Evolutionary conservation across 2,329 filamentous ascomycete species (phyloP).

Genomic region (Fusarium beomiforme): DNA sequence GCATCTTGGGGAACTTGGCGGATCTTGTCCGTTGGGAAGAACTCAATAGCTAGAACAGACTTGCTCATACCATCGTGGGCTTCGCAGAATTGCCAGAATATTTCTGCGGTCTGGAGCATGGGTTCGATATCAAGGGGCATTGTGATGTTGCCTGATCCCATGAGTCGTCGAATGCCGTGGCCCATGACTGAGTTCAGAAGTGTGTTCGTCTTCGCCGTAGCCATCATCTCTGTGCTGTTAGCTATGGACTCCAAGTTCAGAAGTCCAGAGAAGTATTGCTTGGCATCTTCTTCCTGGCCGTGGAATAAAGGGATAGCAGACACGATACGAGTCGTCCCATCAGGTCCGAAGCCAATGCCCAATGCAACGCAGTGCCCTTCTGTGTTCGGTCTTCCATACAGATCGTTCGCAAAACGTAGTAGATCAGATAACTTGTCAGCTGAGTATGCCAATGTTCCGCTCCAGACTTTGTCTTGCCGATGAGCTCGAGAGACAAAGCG

Average conservation of each 20-base stretch:
- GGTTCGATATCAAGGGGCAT: constrained; percentile 50
- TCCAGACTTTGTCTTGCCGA: constrained; percentile 46
- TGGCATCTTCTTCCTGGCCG: constrained; percentile 26
- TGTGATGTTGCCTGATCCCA: constrained; percentile 39
- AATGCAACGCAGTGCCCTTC: constrained; percentile 40
- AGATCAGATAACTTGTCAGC: constrained; percentile 39
- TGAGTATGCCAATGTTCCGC: constrained; percentile 43
- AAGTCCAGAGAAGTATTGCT: constrained; percentile 34
- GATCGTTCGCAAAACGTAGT: constrained; percentile 32
- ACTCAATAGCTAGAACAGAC: constrained; percentile 51
- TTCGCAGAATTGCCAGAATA: constrained; percentile 43
- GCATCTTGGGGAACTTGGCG: constrained; percentile 47
- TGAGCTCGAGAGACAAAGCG: constrained; percentile 47
- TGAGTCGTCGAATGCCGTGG: constrained; percentile 41
- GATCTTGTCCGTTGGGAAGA: constrained; percentile 53
- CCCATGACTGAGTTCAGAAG: constrained; percentile 40
- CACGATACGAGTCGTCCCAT: constrained; percentile 21
- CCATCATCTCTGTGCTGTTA: constrained; percentile 31
- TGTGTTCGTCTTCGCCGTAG: constrained; percentile 34
- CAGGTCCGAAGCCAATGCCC: constrained; percentile 34
- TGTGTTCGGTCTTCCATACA: constrained; percentile 25
- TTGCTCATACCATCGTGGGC: constrained; percentile 31
- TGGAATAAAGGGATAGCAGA: constrained; percentile 39
- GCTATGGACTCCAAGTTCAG: constrained; percentile 13
- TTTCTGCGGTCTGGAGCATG: constrained; percentile 41